phyloP scores from a whole-genome alignment of 2,329 filamentous ascomycete species.

The Hortaea werneckii region DNA sequence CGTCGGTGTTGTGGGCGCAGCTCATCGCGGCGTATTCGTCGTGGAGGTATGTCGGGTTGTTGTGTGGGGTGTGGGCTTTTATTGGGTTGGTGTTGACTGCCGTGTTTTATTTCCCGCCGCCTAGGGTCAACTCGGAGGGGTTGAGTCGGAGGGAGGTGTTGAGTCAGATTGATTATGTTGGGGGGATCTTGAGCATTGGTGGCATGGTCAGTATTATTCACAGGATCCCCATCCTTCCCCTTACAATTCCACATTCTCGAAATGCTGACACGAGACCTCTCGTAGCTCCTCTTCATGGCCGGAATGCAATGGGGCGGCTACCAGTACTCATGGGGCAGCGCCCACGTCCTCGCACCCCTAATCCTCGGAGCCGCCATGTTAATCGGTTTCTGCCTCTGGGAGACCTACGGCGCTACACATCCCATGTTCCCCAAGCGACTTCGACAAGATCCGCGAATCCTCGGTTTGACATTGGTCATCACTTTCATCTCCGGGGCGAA shows the following conservation, averaged over 20 bases:
- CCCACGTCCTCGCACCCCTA: conserved; percentile 24
- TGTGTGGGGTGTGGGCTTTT: conserved; percentile 43
- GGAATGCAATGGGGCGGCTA: conserved; percentile 25
- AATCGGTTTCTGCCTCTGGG: conserved; percentile 25
- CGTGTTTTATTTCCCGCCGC: conserved; percentile 46
- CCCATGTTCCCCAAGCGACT: conserved; percentile 35
- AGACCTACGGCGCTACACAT: conserved; percentile 18
- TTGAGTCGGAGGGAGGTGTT: conserved; percentile 34
- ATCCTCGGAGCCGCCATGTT: conserved; percentile 23
- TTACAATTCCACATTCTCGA: too few relatives aligned
- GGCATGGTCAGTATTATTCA: conserved; percentile 32
- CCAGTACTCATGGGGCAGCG: conserved; percentile 23
- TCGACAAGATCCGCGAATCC: conserved; percentile 29
- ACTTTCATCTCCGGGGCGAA: conserved; percentile 30
- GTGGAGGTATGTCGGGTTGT: conserved; percentile 47
- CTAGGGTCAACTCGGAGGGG: conserved; percentile 34
- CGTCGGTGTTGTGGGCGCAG: conserved; percentile 52
- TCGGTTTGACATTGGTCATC: conserved; percentile 29
- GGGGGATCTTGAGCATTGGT: conserved; percentile 40
- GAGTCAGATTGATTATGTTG: conserved; percentile 40
- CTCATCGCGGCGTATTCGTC: conserved; percentile 37
- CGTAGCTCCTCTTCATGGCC: conserved; percentile 37
- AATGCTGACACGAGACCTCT: not conserved
- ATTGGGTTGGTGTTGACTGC: conserved; percentile 41
- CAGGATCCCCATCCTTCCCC: too few relatives aligned